Base-by-base conservation (phyloP, 169 alveolate species). In the Fabrea salina region DNA sequence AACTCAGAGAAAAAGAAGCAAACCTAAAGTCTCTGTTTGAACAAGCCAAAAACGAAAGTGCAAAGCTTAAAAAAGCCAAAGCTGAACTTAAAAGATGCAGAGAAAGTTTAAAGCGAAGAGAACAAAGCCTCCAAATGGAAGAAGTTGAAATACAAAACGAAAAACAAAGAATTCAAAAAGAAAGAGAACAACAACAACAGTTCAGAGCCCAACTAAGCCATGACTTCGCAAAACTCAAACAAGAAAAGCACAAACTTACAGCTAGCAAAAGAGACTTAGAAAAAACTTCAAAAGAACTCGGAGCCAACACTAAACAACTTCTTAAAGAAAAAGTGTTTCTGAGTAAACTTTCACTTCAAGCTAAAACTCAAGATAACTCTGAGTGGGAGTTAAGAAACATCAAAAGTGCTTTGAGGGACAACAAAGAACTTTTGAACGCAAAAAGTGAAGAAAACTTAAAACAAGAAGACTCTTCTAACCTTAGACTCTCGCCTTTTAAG, bases 121-220 rank as follows among this genome's bases (percentile, higher is more conserved):
- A 64, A 41, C 75, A 64, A 41, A 64, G 75, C 54, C n/a, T 64
- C 57, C 75, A 64, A 35, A 64, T 64, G 50, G 75, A 64, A 37
- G 75, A 64, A 64, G 25, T 37, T 13, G 75, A 19, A 22, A 41
- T 64, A 5, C 16, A 19, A 35, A 51, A 64, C 2, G 75, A 64
- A 64, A 64, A 64, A n/a, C 57, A 16, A 5, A 33, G 41, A 13
- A 16, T 64, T 16, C 57, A 19, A 7, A 33, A 64, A 2, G 75
- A 64, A 37, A 64, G 30, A 64, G 75, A 64, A 19, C 57, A 64
- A 3, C 27, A 39, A 4, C 49, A 19, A 35, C 30, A 19, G 50
- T 5, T 64, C 37, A 64, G 41, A 35, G 27, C 75, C 8, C 75
- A 64, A 56, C n/a, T 64, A 5, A 37, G 54, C 37, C 75, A 64